Percentiles rank a stretch among this genome's conserved stretches.
These are phyloP conservation scores for Oryza longistaminata DNA, from an alignment of 176 grass and related monocot genomes.

Conservation along the genomic window DNA sequence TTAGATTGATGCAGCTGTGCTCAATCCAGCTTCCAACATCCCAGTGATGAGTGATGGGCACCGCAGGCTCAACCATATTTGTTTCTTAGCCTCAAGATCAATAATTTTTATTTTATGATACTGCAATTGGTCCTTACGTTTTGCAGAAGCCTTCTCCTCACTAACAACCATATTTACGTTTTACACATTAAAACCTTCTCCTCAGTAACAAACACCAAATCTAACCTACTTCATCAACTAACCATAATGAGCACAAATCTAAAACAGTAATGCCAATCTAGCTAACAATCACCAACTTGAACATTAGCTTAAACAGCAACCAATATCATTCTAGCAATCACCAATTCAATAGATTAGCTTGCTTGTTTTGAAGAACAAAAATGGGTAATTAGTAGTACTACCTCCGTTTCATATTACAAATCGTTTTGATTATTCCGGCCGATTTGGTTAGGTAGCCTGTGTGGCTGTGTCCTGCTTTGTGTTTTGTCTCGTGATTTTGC, in stretches of 20 bases:
- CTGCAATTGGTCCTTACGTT: background rate
- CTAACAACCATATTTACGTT: background rate
- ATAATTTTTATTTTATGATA: no score
- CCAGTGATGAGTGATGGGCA: background rate
- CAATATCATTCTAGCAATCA: no score
- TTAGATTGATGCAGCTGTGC: background rate
- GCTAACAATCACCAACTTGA: background rate
- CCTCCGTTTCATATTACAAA: no score
- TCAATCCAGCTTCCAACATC: background rate
- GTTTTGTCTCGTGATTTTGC: no score
- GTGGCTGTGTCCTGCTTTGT: background rate
- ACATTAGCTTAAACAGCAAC: background rate
- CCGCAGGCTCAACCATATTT: background rate
- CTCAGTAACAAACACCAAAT: background rate
- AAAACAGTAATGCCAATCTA: background rate
- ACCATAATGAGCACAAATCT: background rate
- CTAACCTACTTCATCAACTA: background rate
- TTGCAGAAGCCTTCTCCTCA: background rate
- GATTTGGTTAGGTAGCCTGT: background rate
- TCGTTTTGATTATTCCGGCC: no score
- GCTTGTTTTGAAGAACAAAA: slow-evolving; percentile 28
- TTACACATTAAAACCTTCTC: background rate
- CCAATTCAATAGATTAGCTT: slow-evolving; percentile 12
- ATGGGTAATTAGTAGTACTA: background rate
- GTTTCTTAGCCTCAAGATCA: no score